Base-by-base conservation (phyloP, 345 rosid species). In the Aquilaria sinensis region DNA sequence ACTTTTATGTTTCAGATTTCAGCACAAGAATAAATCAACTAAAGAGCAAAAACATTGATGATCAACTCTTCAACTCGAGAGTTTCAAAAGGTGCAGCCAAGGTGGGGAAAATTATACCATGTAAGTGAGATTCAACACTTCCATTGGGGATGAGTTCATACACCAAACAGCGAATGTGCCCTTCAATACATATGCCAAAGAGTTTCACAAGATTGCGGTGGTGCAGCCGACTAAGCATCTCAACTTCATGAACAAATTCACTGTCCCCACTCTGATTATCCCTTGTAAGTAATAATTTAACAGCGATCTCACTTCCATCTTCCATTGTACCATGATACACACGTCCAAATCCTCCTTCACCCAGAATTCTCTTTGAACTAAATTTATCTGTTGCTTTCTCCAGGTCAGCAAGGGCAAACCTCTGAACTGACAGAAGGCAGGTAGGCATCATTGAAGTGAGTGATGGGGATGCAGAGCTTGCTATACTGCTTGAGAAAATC, bases 271-370 rank as follows among this genome's bases (percentile, higher is more conserved):
- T 91, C 69, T 87, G 96, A 75, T 85, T 86, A 70, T 85, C 83
- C 71, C 84, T 84, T 32, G 87, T 95, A 62, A 95, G 96, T 75
- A 95, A 59, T 75, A 95, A 59, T 75, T 95, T 95, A 56, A 95
- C 97, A 58, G 99, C 99, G 78, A 80, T 75, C 81, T 89, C 97
- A 47, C 74, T 78, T 79, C 85, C 90, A 79, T 91, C 87, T 54
- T 85, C 97, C 85, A 84, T 73, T 59, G 57, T 70, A 56, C 97
- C 99, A 59, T 23, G 74, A 69, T 85, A 95, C 64, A 95, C 99
- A 65, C 97, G 87, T 56, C 99, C 99, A 81, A 95, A 95, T 66
- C 99, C 99, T 43, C 99, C 99, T 78, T 91, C 96, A 30, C 99
- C 99, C 69, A 95, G 84, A 70, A 95, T 77, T 76, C 83, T 84